phyloP scores from a whole-genome alignment of 305 asterid species.

The Fraxinus nigra region DNA sequence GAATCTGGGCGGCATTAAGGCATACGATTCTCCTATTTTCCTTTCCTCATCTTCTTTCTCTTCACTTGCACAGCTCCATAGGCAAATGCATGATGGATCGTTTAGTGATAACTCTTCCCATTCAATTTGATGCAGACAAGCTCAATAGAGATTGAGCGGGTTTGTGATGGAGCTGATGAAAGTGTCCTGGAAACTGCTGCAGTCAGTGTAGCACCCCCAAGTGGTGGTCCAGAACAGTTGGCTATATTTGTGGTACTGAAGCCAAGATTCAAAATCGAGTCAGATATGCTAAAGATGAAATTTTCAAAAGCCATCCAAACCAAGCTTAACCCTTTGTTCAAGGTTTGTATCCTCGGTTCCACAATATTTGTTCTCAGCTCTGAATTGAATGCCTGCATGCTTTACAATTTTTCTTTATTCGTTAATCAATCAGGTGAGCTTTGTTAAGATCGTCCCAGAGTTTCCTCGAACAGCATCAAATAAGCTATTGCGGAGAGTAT shows the following conservation, averaged over 20 bases:
- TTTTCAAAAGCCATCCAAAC: conserved; percentile 68
- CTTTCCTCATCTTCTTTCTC: neutral
- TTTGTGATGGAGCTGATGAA: conserved; percentile 71
- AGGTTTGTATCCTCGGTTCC: conserved; percentile 42
- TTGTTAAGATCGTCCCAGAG: conserved; percentile 56
- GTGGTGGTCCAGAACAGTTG: conserved; percentile 86
- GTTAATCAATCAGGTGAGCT: conserved; percentile 51
- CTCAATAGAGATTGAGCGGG: conserved; percentile 81
- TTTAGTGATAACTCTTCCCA: neutral
- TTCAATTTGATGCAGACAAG: conserved; percentile 57
- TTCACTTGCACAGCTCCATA: neutral
- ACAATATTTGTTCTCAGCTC: neutral
- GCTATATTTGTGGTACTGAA: conserved; percentile 72
- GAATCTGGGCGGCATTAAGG: conserved; percentile 98
- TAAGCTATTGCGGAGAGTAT: conserved; percentile 67
- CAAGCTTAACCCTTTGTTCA: conserved; percentile 84
- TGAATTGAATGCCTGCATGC: neutral
- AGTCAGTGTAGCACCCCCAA: conserved; percentile 59
- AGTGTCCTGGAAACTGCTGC: conserved; percentile 89
- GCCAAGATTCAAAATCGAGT: conserved; percentile 41
- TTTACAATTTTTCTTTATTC: neutral
- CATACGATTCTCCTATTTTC: conserved; percentile 20
- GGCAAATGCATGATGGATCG: neutral
- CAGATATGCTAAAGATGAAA: conserved; percentile 51
- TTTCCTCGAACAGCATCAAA: conserved; percentile 94